These are phyloP conservation scores for Aspergillus olivimuriae DNA, from an alignment of 495 filamentous ascomycete species.

Conservation along the genomic window DNA sequence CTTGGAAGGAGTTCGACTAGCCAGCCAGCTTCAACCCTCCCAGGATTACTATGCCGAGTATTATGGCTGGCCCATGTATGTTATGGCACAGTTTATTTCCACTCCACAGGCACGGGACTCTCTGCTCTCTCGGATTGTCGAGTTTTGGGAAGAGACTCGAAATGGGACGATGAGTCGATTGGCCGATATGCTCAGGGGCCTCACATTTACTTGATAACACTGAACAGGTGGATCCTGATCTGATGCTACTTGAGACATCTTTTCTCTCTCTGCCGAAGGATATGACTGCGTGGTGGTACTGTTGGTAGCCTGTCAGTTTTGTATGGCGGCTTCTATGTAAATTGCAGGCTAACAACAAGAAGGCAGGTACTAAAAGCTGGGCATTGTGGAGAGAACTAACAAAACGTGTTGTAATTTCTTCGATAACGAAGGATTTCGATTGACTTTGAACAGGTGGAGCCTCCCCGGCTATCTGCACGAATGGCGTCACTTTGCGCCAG, in stretches of 20 bases:
- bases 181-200: conserved; percentile 5
- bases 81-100: conserved; percentile 6
- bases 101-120: conserved; percentile 4
- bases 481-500: background rate
- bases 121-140: conserved; percentile 11
- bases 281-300: too few relatives aligned
- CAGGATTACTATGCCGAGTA: conserved; percentile 22
- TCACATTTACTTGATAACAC: background rate
- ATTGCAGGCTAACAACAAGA: too few relatives aligned
- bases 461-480: background rate
- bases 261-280: too few relatives aligned
- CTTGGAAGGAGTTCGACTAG: conserved; percentile 7
- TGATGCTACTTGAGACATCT: too few relatives aligned
- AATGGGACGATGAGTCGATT: conserved; percentile 20
- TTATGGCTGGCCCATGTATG: conserved; percentile 21
- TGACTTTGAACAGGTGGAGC: too few relatives aligned
- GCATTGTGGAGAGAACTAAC: too few relatives aligned
- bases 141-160: conserved; percentile 15
- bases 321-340: too few relatives aligned
- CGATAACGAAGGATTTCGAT: too few relatives aligned
- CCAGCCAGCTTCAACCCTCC: conserved; percentile 9
- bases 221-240: too few relatives aligned
- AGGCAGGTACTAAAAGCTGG: too few relatives aligned
- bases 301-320: too few relatives aligned
- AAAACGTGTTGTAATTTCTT: too few relatives aligned